phyloP scores from a whole-genome alignment of 306 rosid genomes.

The Gillenia trifoliata region DNA sequence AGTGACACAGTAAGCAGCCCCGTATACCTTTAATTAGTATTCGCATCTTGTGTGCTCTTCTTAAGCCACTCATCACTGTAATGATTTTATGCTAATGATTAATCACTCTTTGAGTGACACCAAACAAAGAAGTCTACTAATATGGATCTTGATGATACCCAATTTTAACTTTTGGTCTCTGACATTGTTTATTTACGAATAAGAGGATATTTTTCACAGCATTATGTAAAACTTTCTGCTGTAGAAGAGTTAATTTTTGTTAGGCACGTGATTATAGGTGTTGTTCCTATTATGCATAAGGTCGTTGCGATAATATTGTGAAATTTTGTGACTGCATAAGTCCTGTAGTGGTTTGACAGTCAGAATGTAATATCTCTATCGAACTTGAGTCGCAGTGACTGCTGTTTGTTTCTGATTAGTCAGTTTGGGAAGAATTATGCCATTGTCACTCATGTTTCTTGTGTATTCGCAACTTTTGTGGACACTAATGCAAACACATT shows the following conservation, averaged over 20 bases:
- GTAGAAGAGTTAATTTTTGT: neutral
- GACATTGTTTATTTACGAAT: neutral
- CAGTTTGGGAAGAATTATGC: neutral
- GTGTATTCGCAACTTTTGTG: neutral
- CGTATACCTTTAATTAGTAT: neutral
- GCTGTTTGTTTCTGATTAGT: neutral
- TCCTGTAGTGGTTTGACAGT: neutral
- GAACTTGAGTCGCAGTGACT: neutral
- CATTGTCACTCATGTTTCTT: neutral
- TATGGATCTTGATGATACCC: neutral
- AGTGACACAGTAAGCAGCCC: slow-evolving; percentile 51
- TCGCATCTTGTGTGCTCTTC: neutral
- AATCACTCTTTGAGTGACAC: neutral
- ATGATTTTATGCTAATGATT: neutral
- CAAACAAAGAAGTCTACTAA: neutral
- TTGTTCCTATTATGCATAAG: neutral
- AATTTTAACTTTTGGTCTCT: neutral
- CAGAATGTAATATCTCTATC: neutral
- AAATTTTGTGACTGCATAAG: neutral
- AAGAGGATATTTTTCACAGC: neutral
- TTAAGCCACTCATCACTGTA: neutral
- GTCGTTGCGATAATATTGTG: neutral
- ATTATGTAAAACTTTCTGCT: neutral
- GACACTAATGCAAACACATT: neutral
- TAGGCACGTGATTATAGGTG: neutral